Conservation (phyloP, 2,329 filamentous ascomycete species). For the Teratosphaeria gauchensis region DNA sequence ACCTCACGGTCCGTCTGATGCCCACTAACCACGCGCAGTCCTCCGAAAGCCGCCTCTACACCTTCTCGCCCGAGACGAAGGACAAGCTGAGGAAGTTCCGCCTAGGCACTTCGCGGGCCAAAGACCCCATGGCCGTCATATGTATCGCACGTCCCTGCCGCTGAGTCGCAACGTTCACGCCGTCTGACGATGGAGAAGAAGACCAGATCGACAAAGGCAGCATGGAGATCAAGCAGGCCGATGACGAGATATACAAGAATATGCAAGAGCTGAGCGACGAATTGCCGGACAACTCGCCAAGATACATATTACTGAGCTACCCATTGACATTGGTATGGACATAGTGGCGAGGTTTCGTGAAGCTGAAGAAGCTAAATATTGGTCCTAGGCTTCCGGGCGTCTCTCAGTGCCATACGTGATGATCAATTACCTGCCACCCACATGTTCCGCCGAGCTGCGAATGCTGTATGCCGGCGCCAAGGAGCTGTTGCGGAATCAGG, state of each 20-base stretch:
- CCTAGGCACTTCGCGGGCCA: conserved; percentile 76
- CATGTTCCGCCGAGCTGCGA: conserved; percentile 73
- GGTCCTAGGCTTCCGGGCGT: conserved; percentile 62
- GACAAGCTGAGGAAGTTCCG: conserved; percentile 91
- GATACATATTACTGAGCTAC: conserved; percentile 84
- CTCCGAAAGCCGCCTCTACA: conserved; percentile 84
- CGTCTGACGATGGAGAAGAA: conserved; percentile 31
- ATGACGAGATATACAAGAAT: conserved; percentile 70
- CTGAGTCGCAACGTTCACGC: background rate
- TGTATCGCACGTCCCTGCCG: conserved; percentile 53
- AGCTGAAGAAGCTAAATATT: background rate
- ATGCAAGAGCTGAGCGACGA: conserved; percentile 77
- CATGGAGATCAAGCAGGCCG: conserved; percentile 77
- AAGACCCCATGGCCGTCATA: conserved; percentile 80
- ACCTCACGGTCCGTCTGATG: background rate
- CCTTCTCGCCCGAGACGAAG: conserved; percentile 83
- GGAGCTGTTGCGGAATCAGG: conserved; percentile 87
- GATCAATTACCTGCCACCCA: conserved; percentile 87
- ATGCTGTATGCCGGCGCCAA: conserved; percentile 97
- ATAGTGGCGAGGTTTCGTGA: background rate
- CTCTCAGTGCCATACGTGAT: conserved; percentile 87
- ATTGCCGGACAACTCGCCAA: conserved; percentile 81
- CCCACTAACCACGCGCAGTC: conserved; percentile 27
- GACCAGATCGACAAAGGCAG: conserved; percentile 85
- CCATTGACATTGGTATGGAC: conserved; percentile 68